Evolutionary conservation across 805 yeast genomes (phyloP).

Genomic region (Pichia scutulata): DNA sequence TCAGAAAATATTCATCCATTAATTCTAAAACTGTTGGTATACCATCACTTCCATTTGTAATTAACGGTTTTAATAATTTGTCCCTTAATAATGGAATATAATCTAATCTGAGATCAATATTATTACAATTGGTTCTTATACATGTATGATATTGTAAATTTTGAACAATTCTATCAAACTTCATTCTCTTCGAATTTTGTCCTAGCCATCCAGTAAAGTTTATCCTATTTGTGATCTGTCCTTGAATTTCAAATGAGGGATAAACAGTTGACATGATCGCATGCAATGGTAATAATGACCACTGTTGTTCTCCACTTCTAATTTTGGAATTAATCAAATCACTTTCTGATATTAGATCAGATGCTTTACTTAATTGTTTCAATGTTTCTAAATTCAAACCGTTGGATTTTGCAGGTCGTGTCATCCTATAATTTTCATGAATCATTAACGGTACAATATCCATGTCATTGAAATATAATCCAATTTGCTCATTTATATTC

Average conservation of each 20-base stretch:
- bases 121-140: constrained; percentile 68
- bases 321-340: constrained; percentile 77
- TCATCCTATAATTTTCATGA: constrained; percentile 80
- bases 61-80: constrained; percentile 51
- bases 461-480: constrained; percentile 86
- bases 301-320: constrained; percentile 85
- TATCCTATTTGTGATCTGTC: constrained; percentile 58
- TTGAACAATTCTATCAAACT: constrained; percentile 70
- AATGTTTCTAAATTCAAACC: constrained; percentile 39
- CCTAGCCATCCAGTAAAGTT: constrained; percentile 86
- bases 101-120: constrained; percentile 64
- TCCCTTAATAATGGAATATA: constrained; percentile 61
- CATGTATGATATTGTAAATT: constrained; percentile 86
- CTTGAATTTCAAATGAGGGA: constrained; percentile 72
- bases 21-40: constrained; percentile 55
- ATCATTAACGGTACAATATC: constrained; percentile 94
- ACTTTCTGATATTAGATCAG: constrained; percentile 78
- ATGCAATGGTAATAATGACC: constrained; percentile 90
- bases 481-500: constrained; percentile 73
- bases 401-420: constrained; percentile 41
- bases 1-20: constrained; percentile 79
- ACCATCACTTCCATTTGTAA: constrained; percentile 51
- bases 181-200: constrained; percentile 76
- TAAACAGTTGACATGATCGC: constrained; percentile 78
- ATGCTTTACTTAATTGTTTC: constrained; percentile 63